A percentile compares a stretch with the other conserved stretches of the same genome.
Evolutionary conservation across 192 early-diverging fungal species (phyloP).

Genomic region (Coemansia reversa): DNA sequence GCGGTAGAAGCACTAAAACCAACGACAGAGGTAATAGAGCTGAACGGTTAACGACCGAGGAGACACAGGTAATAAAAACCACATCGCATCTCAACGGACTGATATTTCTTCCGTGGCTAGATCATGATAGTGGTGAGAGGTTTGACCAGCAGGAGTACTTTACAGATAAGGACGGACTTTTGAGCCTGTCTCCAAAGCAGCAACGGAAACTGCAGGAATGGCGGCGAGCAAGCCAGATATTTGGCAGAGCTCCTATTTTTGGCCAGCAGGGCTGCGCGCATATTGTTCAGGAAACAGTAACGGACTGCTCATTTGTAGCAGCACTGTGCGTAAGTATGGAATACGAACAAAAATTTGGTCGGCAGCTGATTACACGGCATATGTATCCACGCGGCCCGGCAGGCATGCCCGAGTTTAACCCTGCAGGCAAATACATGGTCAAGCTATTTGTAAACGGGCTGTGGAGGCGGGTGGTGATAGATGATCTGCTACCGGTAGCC

Average conservation of each 20-base stretch:
- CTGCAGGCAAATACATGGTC: conserved; percentile 84
- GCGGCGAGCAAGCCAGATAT: conserved; percentile 77
- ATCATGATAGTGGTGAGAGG: conserved; percentile 61
- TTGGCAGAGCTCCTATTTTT: conserved; percentile 69
- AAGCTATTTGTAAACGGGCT: conserved; percentile 87
- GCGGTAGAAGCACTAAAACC: background rate
- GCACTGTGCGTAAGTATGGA: conserved; percentile 82
- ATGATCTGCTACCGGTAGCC: conserved; percentile 82
- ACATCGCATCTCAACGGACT: conserved; percentile 74
- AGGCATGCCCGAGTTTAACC: conserved; percentile 78
- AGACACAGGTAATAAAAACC: conserved; percentile 61
- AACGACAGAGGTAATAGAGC: background rate
- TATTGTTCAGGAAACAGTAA: conserved; percentile 85
- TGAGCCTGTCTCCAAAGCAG: conserved; percentile 74
- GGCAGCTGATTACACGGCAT: conserved; percentile 80
- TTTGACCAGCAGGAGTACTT: conserved; percentile 59
- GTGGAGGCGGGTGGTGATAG: conserved; percentile 77
- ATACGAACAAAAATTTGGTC: conserved; percentile 71
- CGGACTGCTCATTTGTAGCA: conserved; percentile 95
- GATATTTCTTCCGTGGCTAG: conserved; percentile 74
- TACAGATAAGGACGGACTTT: conserved; percentile 77
- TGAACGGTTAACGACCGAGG: conserved; percentile 40
- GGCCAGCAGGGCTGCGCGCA: conserved; percentile 62
- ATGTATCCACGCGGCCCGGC: conserved; percentile 79
- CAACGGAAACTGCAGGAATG: conserved; percentile 70